Conservation (phyloP, 1,139 yeast genomes). For the Eremothecium coryli region DNA sequence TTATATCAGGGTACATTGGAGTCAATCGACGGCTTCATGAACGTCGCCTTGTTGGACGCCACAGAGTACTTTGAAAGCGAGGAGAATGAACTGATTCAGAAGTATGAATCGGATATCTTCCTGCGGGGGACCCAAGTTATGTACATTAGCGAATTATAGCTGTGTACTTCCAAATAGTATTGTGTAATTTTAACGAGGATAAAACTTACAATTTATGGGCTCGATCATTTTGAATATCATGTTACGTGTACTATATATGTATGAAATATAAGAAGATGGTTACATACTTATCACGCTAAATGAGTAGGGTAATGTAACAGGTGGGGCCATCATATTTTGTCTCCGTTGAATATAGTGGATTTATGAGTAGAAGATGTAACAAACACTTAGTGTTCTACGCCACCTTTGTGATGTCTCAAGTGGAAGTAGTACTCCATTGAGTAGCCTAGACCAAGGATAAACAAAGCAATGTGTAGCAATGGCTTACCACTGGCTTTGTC, state of each 20-base stretch:
- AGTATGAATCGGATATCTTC: slow-evolving; percentile 76
- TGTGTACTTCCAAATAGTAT: too few species aligned
- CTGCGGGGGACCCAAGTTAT: slow-evolving; percentile 89
- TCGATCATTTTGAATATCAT: not conserved
- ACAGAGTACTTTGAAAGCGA: slow-evolving; percentile 43
- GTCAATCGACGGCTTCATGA: slow-evolving; percentile 96
- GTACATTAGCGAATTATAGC: slow-evolving; percentile 35
- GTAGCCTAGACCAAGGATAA: slow-evolving; percentile 72
- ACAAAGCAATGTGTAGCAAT: slow-evolving; percentile 65
- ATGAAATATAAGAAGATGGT: not conserved
- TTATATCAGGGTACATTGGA: slow-evolving; percentile 70
- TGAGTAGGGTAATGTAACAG: too few species aligned
- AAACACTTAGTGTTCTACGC: slow-evolving; percentile 16
- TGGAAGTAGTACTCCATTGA: slow-evolving; percentile 91
- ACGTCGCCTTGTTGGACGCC: slow-evolving; percentile 74
- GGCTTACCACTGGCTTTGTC: slow-evolving; percentile 77
- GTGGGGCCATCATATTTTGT: too few species aligned
- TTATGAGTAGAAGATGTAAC: too few species aligned
- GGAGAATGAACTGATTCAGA: slow-evolving; percentile 47
- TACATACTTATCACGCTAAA: too few species aligned
- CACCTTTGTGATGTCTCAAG: slow-evolving; percentile 48
- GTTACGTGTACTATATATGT: not conserved
- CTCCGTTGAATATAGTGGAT: too few species aligned
- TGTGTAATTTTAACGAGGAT: too few species aligned
- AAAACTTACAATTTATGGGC: not conserved